Conservation (phyloP, 768 basidiomycete genomes). For the Hydnum rufescens region DNA sequence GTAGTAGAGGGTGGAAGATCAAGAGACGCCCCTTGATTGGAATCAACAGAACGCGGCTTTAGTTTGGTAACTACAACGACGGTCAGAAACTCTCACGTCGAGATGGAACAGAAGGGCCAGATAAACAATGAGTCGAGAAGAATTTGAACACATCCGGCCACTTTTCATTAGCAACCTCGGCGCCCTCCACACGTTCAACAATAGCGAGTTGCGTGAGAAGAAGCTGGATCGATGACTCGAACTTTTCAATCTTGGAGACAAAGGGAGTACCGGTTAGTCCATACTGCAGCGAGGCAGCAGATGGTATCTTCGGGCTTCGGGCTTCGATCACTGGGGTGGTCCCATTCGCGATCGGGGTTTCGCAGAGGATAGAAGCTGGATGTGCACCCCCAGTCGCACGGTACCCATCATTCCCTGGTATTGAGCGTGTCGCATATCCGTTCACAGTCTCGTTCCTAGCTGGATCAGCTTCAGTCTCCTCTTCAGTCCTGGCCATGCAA, state of each 20-base stretch:
- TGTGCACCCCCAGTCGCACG: too few relatives aligned
- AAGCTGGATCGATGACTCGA: conserved; percentile 66
- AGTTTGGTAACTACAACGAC: too few relatives aligned
- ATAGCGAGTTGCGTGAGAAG: conserved; percentile 72
- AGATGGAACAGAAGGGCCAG: neutral
- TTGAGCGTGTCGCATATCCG: too few relatives aligned
- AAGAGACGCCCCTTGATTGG: too few relatives aligned
- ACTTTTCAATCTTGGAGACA: conserved; percentile 35
- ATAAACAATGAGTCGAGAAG: conserved; percentile 35
- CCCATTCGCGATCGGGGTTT: neutral
- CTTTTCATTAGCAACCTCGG: conserved; percentile 58
- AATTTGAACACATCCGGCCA: conserved; percentile 77
- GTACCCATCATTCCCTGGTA: too few relatives aligned
- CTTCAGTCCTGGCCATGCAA: conserved; percentile 46
- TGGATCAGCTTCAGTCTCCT: conserved; percentile 8
- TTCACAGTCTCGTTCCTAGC: neutral
- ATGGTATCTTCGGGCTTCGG: conserved; percentile 20
- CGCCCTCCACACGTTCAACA: conserved; percentile 64
- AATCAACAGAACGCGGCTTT: too few relatives aligned
- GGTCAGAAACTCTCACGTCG: neutral
- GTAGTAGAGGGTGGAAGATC: too few relatives aligned
- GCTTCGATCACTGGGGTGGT: conserved; percentile 16
- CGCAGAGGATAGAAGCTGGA: neutral
- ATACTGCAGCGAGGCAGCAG: conserved; percentile 25
- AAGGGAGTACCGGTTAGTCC: conserved; percentile 28